Evolutionary conservation across 2,329 filamentous ascomycete species (phyloP).

Genomic region (Colletotrichum tanaceti): DNA sequence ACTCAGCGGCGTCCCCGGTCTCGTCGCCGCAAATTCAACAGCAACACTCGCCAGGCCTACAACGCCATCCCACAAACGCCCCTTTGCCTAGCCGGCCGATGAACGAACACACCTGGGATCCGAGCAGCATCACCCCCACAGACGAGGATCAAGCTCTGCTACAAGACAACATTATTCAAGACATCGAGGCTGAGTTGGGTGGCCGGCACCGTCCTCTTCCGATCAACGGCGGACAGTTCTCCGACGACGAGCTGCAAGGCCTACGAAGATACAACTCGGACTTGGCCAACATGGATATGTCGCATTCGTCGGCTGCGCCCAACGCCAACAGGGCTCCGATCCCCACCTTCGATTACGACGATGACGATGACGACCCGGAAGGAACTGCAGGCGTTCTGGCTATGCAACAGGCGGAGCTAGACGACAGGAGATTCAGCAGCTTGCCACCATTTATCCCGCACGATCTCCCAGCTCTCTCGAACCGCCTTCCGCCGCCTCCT

Average conservation of each 20-base stretch:
- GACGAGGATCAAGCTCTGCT: constrained; percentile 46
- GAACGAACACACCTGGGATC: constrained; percentile 57
- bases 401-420: constrained; percentile 85
- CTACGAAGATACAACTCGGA: constrained; percentile 64
- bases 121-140: constrained; percentile 48
- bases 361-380: constrained; percentile 88
- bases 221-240: constrained; percentile 57
- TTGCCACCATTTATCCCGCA: constrained; percentile 58
- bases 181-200: constrained; percentile 67
- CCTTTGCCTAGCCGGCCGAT: constrained; percentile 67
- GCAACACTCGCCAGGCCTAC: constrained; percentile 59
- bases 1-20: constrained; percentile 61
- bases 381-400: constrained; percentile 86
- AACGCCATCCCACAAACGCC: constrained; percentile 70
- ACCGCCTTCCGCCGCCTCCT: constrained; percentile 58
- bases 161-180: constrained; percentile 67
- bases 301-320: constrained; percentile 55
- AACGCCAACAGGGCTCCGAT: constrained; percentile 54
- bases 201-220: constrained; percentile 55
- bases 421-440: constrained; percentile 73
- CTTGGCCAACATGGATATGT: constrained; percentile 56
- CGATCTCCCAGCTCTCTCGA: constrained; percentile 51
- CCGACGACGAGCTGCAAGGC: constrained; percentile 59
- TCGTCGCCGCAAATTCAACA: constrained; percentile 57
- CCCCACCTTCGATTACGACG: constrained; percentile 55